Conservation (phyloP, 2,329 filamentous ascomycete genomes). For the Sporothrix globosa region DNA sequence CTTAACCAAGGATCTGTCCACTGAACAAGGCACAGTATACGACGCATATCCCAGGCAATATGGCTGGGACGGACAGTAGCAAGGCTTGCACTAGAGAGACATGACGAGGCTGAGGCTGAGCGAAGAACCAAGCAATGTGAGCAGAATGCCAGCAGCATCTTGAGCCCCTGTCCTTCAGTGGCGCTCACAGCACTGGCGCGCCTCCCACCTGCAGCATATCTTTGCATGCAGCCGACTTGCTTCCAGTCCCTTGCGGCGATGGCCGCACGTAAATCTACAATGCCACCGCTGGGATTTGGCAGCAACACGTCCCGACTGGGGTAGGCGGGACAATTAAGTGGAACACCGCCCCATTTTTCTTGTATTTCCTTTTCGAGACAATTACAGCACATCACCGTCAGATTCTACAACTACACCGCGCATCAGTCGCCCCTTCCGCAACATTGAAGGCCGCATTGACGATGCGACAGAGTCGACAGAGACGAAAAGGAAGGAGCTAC, state of each 20-base stretch:
- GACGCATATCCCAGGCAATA: neutral
- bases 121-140: neutral
- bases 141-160: neutral
- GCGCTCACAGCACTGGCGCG: neutral
- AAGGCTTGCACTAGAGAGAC: conserved; percentile 3
- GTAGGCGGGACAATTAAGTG: conserved; percentile 14
- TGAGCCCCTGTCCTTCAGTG: neutral
- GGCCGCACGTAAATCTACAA: conserved; percentile 12
- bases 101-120: conserved; percentile 24
- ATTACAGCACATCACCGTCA: conserved; percentile 5
- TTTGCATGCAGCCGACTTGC: neutral
- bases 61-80: neutral
- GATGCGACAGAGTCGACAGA: neutral
- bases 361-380: conserved; percentile 23
- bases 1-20: neutral
- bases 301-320: conserved; percentile 1
- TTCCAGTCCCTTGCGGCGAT: neutral
- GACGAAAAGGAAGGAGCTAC: conserved; percentile 1
- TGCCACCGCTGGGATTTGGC: conserved; percentile 13
- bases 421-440: conserved; percentile 8
- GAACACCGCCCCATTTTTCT: conserved; percentile 1
- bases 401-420: conserved; percentile 14
- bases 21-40: neutral
- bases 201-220: neutral
- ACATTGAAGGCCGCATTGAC: neutral